These are phyloP conservation scores for Spathaspora sp. DNA, from an alignment of 805 yeast genomes.

Conservation along the genomic window DNA sequence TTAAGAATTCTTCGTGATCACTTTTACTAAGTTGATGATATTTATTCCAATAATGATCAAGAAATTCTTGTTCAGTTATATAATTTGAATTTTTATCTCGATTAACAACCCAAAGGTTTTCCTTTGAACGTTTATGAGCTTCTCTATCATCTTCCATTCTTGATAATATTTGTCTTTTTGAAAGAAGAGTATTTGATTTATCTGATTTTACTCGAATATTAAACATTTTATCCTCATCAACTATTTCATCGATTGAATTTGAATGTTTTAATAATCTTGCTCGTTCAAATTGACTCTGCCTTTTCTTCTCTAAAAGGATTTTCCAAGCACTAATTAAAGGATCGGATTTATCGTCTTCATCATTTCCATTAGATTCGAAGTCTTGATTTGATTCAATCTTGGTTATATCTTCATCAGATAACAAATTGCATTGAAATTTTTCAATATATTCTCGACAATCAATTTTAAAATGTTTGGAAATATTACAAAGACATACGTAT, in stretches of 20 bases:
- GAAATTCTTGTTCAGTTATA: conserved; percentile 35
- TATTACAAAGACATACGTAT: conserved; percentile 31
- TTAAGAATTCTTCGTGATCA: conserved; percentile 40
- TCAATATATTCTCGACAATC: conserved; percentile 24
- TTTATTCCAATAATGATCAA: conserved; percentile 47
- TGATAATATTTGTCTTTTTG: conserved; percentile 55
- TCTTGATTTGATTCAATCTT: conserved; percentile 27
- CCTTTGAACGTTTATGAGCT: conserved; percentile 80
- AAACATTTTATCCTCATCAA: conserved; percentile 25
- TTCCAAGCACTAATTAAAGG: conserved; percentile 43
- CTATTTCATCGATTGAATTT: conserved; percentile 15
- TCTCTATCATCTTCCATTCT: conserved; percentile 95
- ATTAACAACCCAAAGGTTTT: conserved; percentile 69
- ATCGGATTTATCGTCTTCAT: conserved; percentile 15
- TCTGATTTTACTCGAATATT: conserved; percentile 18
- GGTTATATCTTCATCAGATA: conserved; percentile 33
- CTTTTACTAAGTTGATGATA: conserved; percentile 44
- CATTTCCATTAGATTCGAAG: conserved; percentile 18
- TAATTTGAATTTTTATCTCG: conserved; percentile 35
- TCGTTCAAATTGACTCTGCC: conserved; percentile 51
- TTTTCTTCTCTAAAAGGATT: conserved; percentile 41
- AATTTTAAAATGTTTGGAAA: conserved; percentile 32
- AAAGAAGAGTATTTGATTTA: conserved; percentile 17
- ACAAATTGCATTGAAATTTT: conserved; percentile 21
- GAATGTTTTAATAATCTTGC: conserved; percentile 34